A percentile compares a stretch with the other conserved stretches of the same genome.
Evolutionary conservation across 805 yeast genomes (phyloP).

Genomic region (Ogataea parapolymorpha): DNA sequence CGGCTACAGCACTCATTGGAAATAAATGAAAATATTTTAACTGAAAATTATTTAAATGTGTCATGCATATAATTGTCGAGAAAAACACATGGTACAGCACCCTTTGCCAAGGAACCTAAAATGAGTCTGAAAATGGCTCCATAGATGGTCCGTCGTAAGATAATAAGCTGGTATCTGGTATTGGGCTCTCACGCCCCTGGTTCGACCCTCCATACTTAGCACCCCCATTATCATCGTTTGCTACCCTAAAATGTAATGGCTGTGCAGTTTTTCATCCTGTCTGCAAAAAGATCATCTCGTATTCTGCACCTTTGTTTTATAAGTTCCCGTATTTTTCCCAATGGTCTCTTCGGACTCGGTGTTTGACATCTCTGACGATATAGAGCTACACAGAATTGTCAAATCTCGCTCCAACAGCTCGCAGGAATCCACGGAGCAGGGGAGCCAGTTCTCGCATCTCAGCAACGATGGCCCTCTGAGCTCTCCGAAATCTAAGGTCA

Average conservation of each 20-base stretch:
- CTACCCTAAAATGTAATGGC: not conserved
- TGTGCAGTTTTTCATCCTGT: constrained; percentile 1
- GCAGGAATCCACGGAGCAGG: constrained; percentile 5
- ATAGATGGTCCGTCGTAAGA: no score
- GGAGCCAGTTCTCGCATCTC: constrained; percentile 2
- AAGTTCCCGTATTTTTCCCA: not conserved
- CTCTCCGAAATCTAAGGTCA: not conserved
- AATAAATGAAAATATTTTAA: constrained; percentile 1
- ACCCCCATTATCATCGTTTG: not conserved
- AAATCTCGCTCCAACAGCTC: constrained; percentile 8
- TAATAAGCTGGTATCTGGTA: no score
- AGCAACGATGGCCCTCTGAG: not conserved
- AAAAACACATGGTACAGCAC: not conserved
- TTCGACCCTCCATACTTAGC: not conserved
- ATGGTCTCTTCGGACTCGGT: constrained; percentile 1
- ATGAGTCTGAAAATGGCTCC: no score
- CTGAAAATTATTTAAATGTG: not conserved
- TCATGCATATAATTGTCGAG: not conserved
- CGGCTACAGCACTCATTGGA: constrained; percentile 4
- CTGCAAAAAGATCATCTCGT: not conserved
- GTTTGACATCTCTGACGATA: constrained; percentile 6
- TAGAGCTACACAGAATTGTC: constrained; percentile 4
- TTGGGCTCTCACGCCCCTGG: no score
- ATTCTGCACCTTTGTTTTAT: constrained; percentile 1
- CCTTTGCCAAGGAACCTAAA: no score